phyloP scores from a whole-genome alignment of 306 rosid species.

The Vigna angularis region DNA sequence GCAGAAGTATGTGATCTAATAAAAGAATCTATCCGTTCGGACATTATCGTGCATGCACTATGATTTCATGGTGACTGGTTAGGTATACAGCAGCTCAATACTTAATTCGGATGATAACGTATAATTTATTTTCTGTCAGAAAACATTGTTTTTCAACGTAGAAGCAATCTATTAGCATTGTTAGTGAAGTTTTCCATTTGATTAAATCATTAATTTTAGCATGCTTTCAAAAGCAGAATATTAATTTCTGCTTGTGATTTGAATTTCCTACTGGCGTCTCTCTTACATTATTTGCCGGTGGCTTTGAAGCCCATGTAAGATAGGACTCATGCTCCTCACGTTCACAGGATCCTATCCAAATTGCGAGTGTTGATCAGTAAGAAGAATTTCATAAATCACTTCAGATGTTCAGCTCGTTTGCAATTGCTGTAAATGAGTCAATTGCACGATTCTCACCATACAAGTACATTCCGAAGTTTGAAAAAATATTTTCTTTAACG shows the following conservation, averaged over 20 bases:
- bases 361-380: not conserved
- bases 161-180: not conserved
- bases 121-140: not conserved
- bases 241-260: not conserved
- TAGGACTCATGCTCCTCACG: not conserved
- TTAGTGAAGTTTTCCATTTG: not conserved
- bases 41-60: conserved; percentile 31
- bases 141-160: not conserved
- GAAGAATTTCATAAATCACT: conserved; percentile 21
- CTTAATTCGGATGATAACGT: not conserved
- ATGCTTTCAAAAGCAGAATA: not conserved
- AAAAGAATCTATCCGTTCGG: conserved; percentile 35
- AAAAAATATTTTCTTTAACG: not conserved
- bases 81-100: not conserved
- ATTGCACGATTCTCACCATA: not conserved
- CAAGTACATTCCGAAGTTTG: not conserved
- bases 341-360: not conserved
- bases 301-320: conserved; percentile 3
- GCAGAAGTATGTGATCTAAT: conserved; percentile 43
- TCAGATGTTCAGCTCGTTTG: not conserved
- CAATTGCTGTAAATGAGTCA: not conserved
- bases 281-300: not conserved
- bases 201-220: not conserved
- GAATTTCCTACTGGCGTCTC: not conserved
- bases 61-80: conserved; percentile 20